phyloP scores from a whole-genome alignment of 2,329 filamentous ascomycete genomes.

The Metarhizium rileyi region DNA sequence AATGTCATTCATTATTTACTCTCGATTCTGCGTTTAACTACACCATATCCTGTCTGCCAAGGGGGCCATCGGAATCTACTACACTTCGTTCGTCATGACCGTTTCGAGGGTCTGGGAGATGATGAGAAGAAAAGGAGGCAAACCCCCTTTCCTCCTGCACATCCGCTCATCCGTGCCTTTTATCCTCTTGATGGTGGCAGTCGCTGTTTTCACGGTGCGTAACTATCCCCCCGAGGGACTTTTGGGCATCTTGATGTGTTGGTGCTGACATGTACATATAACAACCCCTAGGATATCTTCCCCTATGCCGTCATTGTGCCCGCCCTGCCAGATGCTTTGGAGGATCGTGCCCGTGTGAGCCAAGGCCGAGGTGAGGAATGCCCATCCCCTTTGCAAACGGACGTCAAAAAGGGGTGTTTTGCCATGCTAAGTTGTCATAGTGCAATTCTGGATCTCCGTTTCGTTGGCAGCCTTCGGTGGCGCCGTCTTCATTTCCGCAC shows the following conservation, averaged over 20 bases:
- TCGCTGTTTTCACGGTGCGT: conserved; percentile 25
- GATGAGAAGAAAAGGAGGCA: conserved; percentile 9
- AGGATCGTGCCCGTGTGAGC: conserved; percentile 16
- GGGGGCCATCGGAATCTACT: too few species aligned
- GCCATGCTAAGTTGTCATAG: conserved; percentile 6
- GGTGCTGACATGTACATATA: neutral
- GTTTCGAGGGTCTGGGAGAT: conserved; percentile 7
- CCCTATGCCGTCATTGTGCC: conserved; percentile 25
- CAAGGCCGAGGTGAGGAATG: conserved; percentile 11
- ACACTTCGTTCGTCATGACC: conserved; percentile 9
- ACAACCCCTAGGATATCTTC: conserved; percentile 25
- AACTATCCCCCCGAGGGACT: neutral
- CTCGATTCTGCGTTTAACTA: too few species aligned
- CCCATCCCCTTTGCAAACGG: too few species aligned
- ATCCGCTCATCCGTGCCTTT: conserved; percentile 22
- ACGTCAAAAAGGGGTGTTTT: too few species aligned
- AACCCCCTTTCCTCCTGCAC: conserved; percentile 19
- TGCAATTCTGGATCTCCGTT: conserved; percentile 27
- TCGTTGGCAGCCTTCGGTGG: conserved; percentile 24
- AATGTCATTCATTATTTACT: too few species aligned
- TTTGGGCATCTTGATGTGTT: neutral
- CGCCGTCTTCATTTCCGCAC: conserved; percentile 20
- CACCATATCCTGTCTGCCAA: too few species aligned
- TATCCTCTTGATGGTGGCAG: conserved; percentile 22
- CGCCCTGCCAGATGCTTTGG: conserved; percentile 22